A percentile compares a stretch with the other conserved stretches of the same genome.
Conservation (phyloP, 352 stramenopile species). For the Elongisporangium undulatum region DNA sequence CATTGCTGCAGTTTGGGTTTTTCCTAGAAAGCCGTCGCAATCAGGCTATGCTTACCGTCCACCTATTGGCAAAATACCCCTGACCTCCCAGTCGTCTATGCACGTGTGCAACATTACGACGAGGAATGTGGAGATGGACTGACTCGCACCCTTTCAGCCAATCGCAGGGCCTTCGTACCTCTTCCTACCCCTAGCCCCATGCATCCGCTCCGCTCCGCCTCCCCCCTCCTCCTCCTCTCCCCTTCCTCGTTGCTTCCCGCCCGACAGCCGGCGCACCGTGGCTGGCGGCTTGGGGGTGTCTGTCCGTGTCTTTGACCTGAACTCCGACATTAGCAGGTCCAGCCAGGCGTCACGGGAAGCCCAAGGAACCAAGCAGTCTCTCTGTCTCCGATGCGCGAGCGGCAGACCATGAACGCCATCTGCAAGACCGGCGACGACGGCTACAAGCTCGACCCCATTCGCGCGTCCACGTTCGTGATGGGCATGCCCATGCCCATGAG, state of each 20-base stretch:
- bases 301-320: neutral
- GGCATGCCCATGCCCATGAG: conserved; percentile 9
- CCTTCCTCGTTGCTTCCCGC: neutral
- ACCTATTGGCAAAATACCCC: neutral
- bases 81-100: neutral
- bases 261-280: neutral
- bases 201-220: neutral
- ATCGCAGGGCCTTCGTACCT: neutral
- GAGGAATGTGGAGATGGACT: neutral
- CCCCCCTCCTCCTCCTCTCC: neutral
- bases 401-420: neutral
- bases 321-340: neutral
- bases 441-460: conserved; percentile 27
- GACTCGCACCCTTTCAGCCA: neutral
- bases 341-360: neutral
- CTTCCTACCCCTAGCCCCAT: neutral
- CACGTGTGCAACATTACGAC: neutral
- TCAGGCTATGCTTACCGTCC: neutral
- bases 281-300: neutral
- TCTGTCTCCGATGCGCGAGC: neutral
- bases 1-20: neutral
- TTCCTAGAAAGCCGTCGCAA: neutral
- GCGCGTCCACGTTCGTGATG: conserved; percentile 4
- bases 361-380: neutral
- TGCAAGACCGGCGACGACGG: conserved; percentile 8